Conservation (phyloP, 371 early-diverging fungal genomes). For the Mortierella sp. region DNA sequence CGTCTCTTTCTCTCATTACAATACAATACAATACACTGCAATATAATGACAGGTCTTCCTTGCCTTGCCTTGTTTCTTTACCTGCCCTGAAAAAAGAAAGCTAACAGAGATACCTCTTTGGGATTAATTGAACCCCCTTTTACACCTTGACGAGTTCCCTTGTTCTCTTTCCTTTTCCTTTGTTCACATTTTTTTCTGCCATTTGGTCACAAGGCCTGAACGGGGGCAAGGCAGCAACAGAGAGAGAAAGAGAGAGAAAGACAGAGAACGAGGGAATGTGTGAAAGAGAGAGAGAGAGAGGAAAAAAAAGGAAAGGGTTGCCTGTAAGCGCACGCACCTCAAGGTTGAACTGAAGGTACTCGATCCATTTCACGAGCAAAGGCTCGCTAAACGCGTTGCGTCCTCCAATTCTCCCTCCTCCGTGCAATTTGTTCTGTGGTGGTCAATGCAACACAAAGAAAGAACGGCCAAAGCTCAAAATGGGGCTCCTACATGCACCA, state of each 20-base stretch:
- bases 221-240: background rate
- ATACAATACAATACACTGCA: too few species aligned
- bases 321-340: background rate
- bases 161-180: background rate
- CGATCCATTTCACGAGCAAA: background rate
- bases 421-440: background rate
- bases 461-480: background rate
- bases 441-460: background rate
- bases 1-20: background rate
- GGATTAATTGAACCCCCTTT: background rate
- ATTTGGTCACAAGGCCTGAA: background rate
- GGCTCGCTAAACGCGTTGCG: background rate
- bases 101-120: background rate
- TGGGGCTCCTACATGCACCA: background rate
- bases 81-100: background rate
- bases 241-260: background rate
- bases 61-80: background rate
- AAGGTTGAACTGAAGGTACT: background rate
- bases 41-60: background rate
- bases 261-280: background rate
- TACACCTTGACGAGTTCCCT: background rate
- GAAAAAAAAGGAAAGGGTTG: background rate
- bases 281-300: background rate
- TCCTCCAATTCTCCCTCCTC: background rate
- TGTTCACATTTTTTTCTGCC: background rate